Percentiles rank a stretch among this genome's conserved stretches.
Conservation (phyloP, 331 rosid genomes). For the Quercus lobata region DNA sequence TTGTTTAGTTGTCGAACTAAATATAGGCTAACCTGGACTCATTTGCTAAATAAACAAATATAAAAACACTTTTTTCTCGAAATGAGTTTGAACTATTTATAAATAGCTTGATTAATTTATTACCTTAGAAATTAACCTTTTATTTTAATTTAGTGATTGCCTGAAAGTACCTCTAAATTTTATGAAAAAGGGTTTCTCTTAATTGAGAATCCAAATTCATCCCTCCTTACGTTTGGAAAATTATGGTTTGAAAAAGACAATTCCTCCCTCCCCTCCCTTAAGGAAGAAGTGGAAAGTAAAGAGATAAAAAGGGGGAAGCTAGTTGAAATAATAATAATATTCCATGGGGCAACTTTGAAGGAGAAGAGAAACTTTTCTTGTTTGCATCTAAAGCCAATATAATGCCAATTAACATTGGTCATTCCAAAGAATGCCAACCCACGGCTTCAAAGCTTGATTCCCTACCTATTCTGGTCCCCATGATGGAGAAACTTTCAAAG, state of each 20-base stretch:
- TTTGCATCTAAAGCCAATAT: slow-evolving; percentile 44
- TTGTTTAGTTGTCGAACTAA: too few relatives aligned
- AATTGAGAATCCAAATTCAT: slow-evolving; percentile 11
- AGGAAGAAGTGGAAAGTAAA: slow-evolving; percentile 23
- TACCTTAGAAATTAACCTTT: too few relatives aligned
- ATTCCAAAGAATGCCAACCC: slow-evolving; percentile 43
- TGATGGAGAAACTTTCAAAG: slow-evolving; percentile 19
- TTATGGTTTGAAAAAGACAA: slow-evolving; percentile 29
- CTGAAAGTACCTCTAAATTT: too few relatives aligned
- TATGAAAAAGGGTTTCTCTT: too few relatives aligned
- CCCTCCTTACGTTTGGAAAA: slow-evolving; percentile 14
- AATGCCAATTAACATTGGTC: slow-evolving; percentile 41
- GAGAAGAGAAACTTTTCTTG: slow-evolving; percentile 43
- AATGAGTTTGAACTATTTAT: too few relatives aligned
- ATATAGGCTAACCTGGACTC: too few relatives aligned
- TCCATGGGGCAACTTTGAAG: slow-evolving; percentile 47
- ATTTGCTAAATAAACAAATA: too few relatives aligned
- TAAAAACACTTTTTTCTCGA: too few relatives aligned
- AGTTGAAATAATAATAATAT: slow-evolving; percentile 30
- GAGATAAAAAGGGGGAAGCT: slow-evolving; percentile 17
- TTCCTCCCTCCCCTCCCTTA: slow-evolving; percentile 7
- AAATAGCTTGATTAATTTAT: too few relatives aligned
- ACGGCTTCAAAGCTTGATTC: slow-evolving; percentile 33
- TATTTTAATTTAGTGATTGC: too few relatives aligned
- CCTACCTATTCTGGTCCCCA: slow-evolving; percentile 50